These are phyloP conservation scores for Tricholoma matsutake DNA, from an alignment of 768 basidiomycete species.

Conservation along the genomic window DNA sequence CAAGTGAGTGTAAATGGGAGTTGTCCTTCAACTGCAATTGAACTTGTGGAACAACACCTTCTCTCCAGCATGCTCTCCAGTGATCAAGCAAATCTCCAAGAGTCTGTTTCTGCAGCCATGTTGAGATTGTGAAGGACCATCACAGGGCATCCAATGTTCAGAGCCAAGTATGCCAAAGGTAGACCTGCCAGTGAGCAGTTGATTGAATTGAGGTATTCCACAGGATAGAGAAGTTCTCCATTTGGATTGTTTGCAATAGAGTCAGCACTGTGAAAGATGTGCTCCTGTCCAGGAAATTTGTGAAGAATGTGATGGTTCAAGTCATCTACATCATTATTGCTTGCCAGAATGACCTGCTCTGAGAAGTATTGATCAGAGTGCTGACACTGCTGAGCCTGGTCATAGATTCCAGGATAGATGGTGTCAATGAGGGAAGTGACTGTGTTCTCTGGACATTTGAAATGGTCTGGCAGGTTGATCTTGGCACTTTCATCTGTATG, in stretches of 20 bases:
- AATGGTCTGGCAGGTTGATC: constrained; percentile 13
- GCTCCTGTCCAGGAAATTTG: constrained; percentile 20
- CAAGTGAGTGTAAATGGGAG: not conserved
- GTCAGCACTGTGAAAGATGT: constrained; percentile 28
- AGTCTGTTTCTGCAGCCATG: no score
- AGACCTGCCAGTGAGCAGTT: constrained; percentile 34
- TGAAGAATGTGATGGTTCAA: constrained; percentile 28
- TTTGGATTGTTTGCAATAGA: constrained; percentile 16
- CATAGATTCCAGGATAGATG: constrained; percentile 16
- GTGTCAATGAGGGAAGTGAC: constrained; percentile 9
- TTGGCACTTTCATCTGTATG: not conserved
- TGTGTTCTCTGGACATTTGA: constrained; percentile 8
- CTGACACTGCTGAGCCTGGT: not conserved
- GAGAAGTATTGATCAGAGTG: constrained; percentile 28
- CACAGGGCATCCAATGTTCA: not conserved
- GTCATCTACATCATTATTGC: constrained; percentile 32
- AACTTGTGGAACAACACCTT: not conserved
- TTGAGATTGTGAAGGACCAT: not conserved
- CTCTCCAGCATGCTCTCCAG: not conserved
- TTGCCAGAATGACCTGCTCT: constrained; percentile 33
- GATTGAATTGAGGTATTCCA: constrained; percentile 40
- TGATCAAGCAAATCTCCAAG: no score
- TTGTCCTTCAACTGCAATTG: not conserved
- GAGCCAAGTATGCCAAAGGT: constrained; percentile 29
- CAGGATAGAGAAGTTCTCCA: constrained; percentile 24